phyloP scores from a whole-genome alignment of 2,329 filamentous ascomycete genomes.

The Alternaria conjuncta region DNA sequence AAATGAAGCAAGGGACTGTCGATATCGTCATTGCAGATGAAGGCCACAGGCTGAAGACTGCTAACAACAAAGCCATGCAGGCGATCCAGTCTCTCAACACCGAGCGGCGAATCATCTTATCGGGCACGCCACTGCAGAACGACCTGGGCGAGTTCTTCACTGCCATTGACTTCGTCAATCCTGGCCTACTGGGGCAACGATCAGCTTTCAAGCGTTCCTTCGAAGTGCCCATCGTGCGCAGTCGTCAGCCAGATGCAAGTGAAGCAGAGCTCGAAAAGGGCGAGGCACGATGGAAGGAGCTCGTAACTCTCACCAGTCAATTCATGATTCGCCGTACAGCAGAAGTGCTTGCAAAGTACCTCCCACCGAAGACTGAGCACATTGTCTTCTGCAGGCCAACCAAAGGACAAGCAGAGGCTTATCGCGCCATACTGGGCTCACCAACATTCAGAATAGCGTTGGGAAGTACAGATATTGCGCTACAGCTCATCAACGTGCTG shows the following conservation, averaged over 20 bases:
- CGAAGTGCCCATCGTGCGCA: slow-evolving; percentile 68
- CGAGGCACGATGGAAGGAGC: slow-evolving; percentile 65
- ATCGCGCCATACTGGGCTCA: slow-evolving; percentile 69
- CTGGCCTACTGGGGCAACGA: slow-evolving; percentile 67
- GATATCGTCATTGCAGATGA: slow-evolving; percentile 76
- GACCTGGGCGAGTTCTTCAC: slow-evolving; percentile 71
- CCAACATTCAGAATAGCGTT: slow-evolving; percentile 68
- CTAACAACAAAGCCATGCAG: slow-evolving; percentile 70
- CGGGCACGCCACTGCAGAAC: slow-evolving; percentile 72
- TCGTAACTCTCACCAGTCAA: slow-evolving; percentile 64
- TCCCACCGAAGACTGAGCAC: slow-evolving; percentile 72
- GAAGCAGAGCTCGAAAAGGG: slow-evolving; percentile 68
- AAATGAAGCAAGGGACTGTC: slow-evolving; percentile 67
- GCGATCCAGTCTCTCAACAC: slow-evolving; percentile 71
- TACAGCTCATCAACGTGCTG: slow-evolving; percentile 73
- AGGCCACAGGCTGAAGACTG: slow-evolving; percentile 71
- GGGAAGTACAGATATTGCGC: slow-evolving; percentile 66
- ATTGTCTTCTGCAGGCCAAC: slow-evolving; percentile 71
- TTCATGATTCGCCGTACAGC: slow-evolving; percentile 72
- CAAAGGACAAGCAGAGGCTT: slow-evolving; percentile 64
- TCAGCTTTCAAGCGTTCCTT: slow-evolving; percentile 69
- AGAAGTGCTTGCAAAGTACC: slow-evolving; percentile 69
- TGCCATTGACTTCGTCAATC: slow-evolving; percentile 73
- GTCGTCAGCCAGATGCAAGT: slow-evolving; percentile 68
- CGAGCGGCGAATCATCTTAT: slow-evolving; percentile 66